Base-by-base conservation (phyloP, 805 yeast genomes). In the Candida pini region DNA sequence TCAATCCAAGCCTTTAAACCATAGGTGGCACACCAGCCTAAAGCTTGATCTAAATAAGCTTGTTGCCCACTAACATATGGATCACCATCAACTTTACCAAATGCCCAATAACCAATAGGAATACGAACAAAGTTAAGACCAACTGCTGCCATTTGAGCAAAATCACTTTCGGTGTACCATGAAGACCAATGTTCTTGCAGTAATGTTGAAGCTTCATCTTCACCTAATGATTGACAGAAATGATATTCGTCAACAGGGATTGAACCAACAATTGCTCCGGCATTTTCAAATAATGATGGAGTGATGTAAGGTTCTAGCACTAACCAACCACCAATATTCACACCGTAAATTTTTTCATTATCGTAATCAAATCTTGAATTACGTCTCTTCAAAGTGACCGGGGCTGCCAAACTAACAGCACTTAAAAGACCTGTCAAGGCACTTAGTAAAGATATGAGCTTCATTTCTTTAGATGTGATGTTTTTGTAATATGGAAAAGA, bases 61-160 rank as follows among this genome's bases (percentile, higher is more conserved):
- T 63, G 73, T 60, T 84, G 95, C 22, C 97, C 97, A 52, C 71
- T 76, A 22, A 87, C 92, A 51, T 86, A 89, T 3, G 97, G 96
- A 56, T 89, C 97, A 35, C 65, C 66, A 15, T 66, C 72, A 29
- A 74, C 63, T 6, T 60, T 51, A 31, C 68, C 53, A 57, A 84
- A 86, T 8, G 96, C 96, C 97, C 97, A 90, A 64, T 89, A 89
- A 9, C 96, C 96, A 36, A 89, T 75, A 29, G 97, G 97, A 40
- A 89, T 81, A 51, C 97, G 76, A 15, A 87, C 96, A 45, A 81
- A 67, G 60, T 89, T 90, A 44, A 89, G 67, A 2, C 96, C 96
- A 36, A 66, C 66, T 9, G 48, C 51, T 5, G 69, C 68, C 34
- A 89, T 84, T 35, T 65, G 53, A 32, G 59, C 45, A 49, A 90